phyloP scores from a whole-genome alignment of 2,329 filamentous ascomycete species.

The Aspergillus versicolor region DNA sequence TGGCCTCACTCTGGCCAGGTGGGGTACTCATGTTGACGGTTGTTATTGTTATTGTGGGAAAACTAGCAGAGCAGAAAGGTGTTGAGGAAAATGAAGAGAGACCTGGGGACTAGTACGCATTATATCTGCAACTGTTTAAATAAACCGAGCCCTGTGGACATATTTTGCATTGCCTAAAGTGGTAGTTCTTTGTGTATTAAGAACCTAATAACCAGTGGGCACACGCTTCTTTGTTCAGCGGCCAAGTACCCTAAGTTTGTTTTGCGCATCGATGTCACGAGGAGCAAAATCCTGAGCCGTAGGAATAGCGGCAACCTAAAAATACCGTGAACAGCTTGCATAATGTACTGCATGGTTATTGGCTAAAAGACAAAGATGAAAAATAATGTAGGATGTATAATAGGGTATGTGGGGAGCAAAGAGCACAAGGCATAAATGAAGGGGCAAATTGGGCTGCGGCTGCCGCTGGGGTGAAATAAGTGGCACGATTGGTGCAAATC shows the following conservation, averaged over 20 bases:
- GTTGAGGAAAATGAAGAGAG: not conserved
- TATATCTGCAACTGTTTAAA: not conserved
- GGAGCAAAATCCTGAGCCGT: not conserved
- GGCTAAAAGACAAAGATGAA: not conserved
- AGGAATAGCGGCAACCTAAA: not conserved
- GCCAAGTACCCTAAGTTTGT: too few species aligned
- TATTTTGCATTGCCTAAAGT: not conserved
- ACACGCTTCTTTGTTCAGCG: too few species aligned
- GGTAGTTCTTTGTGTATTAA: not conserved
- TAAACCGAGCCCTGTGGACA: not conserved
- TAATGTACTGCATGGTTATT: not conserved
- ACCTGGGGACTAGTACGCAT: not conserved
- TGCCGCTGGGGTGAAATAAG: not conserved
- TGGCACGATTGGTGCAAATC: conserved; percentile 20
- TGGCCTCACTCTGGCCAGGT: not conserved
- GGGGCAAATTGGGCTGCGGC: not conserved
- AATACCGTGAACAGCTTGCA: not conserved
- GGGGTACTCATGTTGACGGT: not conserved
- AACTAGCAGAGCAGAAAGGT: not conserved
- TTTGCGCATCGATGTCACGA: not conserved
- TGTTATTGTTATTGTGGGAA: not conserved
- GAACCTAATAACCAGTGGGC: not conserved
- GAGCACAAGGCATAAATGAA: not conserved
- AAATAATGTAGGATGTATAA: not conserved
- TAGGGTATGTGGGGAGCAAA: not conserved